Percentiles rank a stretch among this genome's conserved stretches.
Evolutionary conservation across 2,329 filamentous ascomycete species (phyloP).

Genomic region (Lachnellula hyalina): DNA sequence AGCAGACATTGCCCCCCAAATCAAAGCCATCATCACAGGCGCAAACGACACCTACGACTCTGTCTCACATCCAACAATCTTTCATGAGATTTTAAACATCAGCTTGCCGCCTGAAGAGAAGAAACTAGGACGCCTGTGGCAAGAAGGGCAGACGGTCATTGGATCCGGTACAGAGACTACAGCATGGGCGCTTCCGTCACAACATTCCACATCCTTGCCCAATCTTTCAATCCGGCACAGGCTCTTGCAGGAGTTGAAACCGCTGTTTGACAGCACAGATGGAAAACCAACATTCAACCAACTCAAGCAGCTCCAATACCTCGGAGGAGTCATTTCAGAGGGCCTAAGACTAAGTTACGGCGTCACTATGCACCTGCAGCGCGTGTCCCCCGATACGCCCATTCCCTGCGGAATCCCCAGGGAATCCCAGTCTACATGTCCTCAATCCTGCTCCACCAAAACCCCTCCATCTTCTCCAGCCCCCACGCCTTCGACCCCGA

Average conservation of each 20-base stretch:
- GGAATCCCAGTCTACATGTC: constrained; percentile 36
- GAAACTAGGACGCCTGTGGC: constrained; percentile 24
- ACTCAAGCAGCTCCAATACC: constrained; percentile 24
- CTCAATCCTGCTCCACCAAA: constrained; percentile 25
- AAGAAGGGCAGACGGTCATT: constrained; percentile 31
- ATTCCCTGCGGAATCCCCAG: constrained; percentile 9
- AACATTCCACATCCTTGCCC: constrained; percentile 32
- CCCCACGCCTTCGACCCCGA: constrained; percentile 29
- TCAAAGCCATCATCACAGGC: too few species aligned
- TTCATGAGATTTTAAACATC: constrained; percentile 14
- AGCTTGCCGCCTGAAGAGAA: constrained; percentile 32
- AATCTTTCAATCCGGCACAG: constrained; percentile 25
- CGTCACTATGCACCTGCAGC: constrained; percentile 25
- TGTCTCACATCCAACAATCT: constrained; percentile 16
- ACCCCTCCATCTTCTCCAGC: constrained; percentile 27
- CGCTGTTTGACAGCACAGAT: not conserved
- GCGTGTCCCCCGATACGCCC: constrained; percentile 19
- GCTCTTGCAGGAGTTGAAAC: constrained; percentile 32
- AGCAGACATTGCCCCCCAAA: too few species aligned
- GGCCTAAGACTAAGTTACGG: constrained; percentile 29
- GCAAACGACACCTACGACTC: too few species aligned
- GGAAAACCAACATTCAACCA: too few species aligned
- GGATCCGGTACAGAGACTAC: constrained; percentile 34
- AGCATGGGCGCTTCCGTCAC: constrained; percentile 29
- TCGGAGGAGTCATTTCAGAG: constrained; percentile 29